Percentiles rank a stretch among this genome's conserved stretches.
Evolutionary conservation across 305 asterid genomes (phyloP).

Genomic region (Fraxinus platypoda): DNA sequence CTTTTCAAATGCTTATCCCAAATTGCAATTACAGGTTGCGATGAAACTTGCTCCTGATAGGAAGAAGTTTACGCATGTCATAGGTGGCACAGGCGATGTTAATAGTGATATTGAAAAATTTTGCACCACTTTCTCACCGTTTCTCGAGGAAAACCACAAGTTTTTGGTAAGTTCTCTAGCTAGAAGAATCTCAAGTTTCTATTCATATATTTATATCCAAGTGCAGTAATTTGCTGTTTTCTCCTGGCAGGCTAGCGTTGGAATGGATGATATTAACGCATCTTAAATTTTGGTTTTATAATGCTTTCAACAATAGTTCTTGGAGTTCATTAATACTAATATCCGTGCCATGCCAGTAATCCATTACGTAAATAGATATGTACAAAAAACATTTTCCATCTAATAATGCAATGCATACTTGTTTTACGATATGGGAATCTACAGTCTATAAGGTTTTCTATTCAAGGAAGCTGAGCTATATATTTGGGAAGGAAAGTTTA

Average conservation of each 20-base stretch:
- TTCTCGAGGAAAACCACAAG: constrained; percentile 94
- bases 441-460: background rate
- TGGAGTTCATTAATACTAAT: background rate
- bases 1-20: constrained; percentile 14
- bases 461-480: background rate
- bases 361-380: too few relatives aligned
- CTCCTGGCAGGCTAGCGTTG: constrained; percentile 74
- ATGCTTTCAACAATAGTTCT: constrained; percentile 17
- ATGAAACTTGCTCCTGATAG: constrained; percentile 99
- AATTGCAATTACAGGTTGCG: constrained; percentile 58
- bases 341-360: background rate
- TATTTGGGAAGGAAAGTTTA: background rate
- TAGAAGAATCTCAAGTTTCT: background rate
- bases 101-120: constrained; percentile 69
- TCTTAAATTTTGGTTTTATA: constrained; percentile 42
- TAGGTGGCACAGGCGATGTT: constrained; percentile 72
- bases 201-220: background rate
- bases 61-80: constrained; percentile 79
- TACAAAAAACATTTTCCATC: background rate
- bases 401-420: background rate
- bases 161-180: constrained; percentile 66
- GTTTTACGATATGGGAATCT: background rate
- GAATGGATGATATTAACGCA: constrained; percentile 84
- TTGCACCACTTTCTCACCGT: constrained; percentile 70
- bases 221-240: constrained; percentile 7